Evolutionary conservation across 306 rosid genomes (phyloP), one percentile per base, ranked within the genome.

Genomic region (Quercus dentata): DNA sequence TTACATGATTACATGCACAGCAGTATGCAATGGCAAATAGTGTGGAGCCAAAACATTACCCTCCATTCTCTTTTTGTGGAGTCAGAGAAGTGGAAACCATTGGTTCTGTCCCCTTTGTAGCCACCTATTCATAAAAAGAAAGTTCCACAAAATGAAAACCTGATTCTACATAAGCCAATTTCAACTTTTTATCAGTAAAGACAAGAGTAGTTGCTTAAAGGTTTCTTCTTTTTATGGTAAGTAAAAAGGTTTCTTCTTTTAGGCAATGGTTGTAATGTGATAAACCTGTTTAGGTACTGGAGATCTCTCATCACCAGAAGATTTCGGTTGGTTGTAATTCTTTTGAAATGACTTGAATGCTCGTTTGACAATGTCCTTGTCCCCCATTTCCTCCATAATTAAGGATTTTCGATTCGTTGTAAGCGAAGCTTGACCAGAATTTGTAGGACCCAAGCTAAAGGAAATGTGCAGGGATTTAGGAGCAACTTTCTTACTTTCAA

Each of bases 301-400:
- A 76, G 85, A 78, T 76, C 57, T 84, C 79, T 84, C 94, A 59
- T 88, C 90, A 46, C 44, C 78, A 25, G 91, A 81, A 41, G 89
- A 25, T 75, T 84, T 89, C 65, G 83, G 63, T 83, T 87, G 93
- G 88, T 82, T 80, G 78, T 81, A 88, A 79, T 75, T 91, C 83
- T 90, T 92, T 76, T 92, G 96, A 88, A 95, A 95, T 20, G 98
- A 82, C 88, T 89, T 95, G 62, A 95, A 95, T 81, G 92, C 99
- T 77, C 99, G 89, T 82, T 86, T 92, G 71, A 95, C 97, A 64
- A 92, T 92, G 80, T 92, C 99, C 87, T 92, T 92, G 77, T 95
- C 98, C 71, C 94, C 98, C 99, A 93, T 95, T 67, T 77, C 87
- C 90, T 95, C 97, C 97, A 95, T 92, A 41, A 95, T 86, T 63